Conservation (phyloP, 345 rosid genomes). For the Eucalyptus virginea region DNA sequence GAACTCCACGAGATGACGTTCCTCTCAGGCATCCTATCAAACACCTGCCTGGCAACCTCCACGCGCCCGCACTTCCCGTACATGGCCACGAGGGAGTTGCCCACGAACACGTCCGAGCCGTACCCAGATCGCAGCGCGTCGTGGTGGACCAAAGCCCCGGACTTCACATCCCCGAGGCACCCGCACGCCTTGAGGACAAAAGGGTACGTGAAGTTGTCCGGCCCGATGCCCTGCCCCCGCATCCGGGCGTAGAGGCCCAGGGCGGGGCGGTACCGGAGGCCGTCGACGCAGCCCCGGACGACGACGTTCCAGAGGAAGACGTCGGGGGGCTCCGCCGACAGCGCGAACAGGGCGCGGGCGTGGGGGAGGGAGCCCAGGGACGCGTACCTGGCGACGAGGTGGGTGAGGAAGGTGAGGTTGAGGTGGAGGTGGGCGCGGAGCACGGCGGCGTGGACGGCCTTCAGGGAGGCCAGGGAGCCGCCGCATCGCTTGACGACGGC, state of each 20-base stretch:
- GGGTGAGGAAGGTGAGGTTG: slow-evolving; percentile 18
- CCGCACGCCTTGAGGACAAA: slow-evolving; percentile 31
- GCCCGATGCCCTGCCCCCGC: slow-evolving; percentile 5
- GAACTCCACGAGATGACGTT: slow-evolving; percentile 19
- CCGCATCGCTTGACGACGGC: neutral
- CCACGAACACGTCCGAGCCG: slow-evolving; percentile 1
- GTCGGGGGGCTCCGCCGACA: neutral
- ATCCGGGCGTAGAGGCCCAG: slow-evolving; percentile 12
- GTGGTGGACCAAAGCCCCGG: slow-evolving; percentile 14
- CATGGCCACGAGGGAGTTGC: slow-evolving; percentile 30
- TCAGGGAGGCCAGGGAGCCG: slow-evolving; percentile 6
- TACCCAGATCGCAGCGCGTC: slow-evolving; percentile 10
- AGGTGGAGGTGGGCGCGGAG: slow-evolving; percentile 3
- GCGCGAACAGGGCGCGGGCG: slow-evolving; percentile 17
- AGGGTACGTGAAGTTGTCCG: slow-evolving; percentile 24
- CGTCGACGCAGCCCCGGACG: slow-evolving; percentile 15
- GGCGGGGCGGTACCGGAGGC: neutral
- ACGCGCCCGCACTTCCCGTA: slow-evolving; percentile 15
- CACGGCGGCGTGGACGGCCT: slow-evolving; percentile 14
- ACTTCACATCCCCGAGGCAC: neutral
- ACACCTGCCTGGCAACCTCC: neutral
- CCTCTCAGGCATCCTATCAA: slow-evolving; percentile 18
- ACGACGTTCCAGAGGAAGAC: slow-evolving; percentile 27
- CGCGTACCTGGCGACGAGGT: slow-evolving; percentile 10
- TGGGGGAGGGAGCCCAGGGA: slow-evolving; percentile 15